Evolutionary conservation across 768 basidiomycete genomes (phyloP), one percentile per base, ranked within the genome.

Genomic region (Suillus tomentosus): DNA sequence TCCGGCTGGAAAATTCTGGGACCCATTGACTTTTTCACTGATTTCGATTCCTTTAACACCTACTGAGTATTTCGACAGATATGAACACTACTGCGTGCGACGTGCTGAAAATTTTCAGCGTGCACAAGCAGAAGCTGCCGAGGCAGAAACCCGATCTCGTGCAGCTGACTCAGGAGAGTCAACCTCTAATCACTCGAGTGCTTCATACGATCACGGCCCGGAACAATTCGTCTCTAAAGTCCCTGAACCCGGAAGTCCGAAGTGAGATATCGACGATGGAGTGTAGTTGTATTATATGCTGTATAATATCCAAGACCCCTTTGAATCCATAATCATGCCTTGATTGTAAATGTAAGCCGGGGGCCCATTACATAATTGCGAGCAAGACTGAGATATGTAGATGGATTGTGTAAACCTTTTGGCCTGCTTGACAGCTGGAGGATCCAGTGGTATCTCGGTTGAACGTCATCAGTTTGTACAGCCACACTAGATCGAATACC

Each of bases 201-300:
- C 3, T 37, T 56, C 27, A 15, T 17, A 17, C 22, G 47, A 24
- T 24, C 14, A n/a, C n/a, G 4, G 22, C 22, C 7, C n/a, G 5
- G 37, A 24, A 37, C 37, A 40, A 22, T 27, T 27, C 3, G 50
- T 53, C 34, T 15, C 27, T 17, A 15, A 53, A 27, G 3, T 2
- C 17, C 51, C 27, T 57, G 56, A 37, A 42, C 48, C 22, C 14
- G 48, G 0, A 24, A 50, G 76, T 53, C 74, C 74, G 34, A 76
- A 73, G 61, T 75, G 75, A 75, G 72, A 73, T 27, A 15, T 62
- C 2, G 56, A 57, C 17, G 15, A 40, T 57, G 24, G 15, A 56
- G 15, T 31, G 9, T 15, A 3, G 5, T 5, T n/a, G 45, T 31
- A 31, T 31, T 7, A 31, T 31, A 31, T 31, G 31, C 31, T 31